Percentiles rank a stretch among this genome's conserved stretches.
Evolutionary conservation across 2,329 filamentous ascomycete genomes (phyloP).

Genomic region (Diaporthe citriasiana): DNA sequence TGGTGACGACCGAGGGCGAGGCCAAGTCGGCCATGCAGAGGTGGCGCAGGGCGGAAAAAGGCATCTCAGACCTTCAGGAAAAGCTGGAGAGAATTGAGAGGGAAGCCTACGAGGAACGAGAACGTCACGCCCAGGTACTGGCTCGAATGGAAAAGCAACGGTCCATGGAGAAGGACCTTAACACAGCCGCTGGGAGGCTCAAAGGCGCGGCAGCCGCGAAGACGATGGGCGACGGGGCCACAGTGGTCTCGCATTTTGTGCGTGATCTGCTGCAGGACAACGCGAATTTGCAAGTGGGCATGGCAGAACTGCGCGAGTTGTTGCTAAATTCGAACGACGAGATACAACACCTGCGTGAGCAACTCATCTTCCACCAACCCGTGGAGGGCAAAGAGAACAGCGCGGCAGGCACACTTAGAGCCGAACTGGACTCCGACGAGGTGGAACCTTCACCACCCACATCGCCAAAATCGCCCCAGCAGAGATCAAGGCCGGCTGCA

Average conservation of each 20-base stretch:
- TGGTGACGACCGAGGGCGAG: slow-evolving; percentile 79
- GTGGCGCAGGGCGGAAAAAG: slow-evolving; percentile 88
- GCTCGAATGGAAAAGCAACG: slow-evolving; percentile 87
- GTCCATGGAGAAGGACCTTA: slow-evolving; percentile 84
- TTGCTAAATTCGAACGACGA: slow-evolving; percentile 93
- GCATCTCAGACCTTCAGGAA: slow-evolving; percentile 83
- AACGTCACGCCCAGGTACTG: slow-evolving; percentile 85
- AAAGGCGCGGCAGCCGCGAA: slow-evolving; percentile 84
- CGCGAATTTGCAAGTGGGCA: slow-evolving; percentile 90
- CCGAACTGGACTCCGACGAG: slow-evolving; percentile 74
- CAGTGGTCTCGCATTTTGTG: slow-evolving; percentile 94
- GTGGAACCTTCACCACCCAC: slow-evolving; percentile 48
- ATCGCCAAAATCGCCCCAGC: slow-evolving; percentile 43
- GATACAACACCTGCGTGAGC: slow-evolving; percentile 87
- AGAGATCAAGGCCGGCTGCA: slow-evolving; percentile 48
- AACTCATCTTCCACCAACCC: slow-evolving; percentile 84
- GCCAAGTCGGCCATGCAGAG: slow-evolving; percentile 83
- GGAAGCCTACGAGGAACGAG: slow-evolving; percentile 83
- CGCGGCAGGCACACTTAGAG: slow-evolving; percentile 71
- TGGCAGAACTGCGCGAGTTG: slow-evolving; percentile 92
- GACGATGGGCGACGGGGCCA: slow-evolving; percentile 72
- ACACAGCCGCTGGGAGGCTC: slow-evolving; percentile 82
- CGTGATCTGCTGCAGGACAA: slow-evolving; percentile 97
- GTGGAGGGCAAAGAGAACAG: slow-evolving; percentile 59
- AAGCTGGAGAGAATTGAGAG: slow-evolving; percentile 91